phyloP scores from a whole-genome alignment of 495 filamentous ascomycete genomes.

The Penicilliopsis zonata region DNA sequence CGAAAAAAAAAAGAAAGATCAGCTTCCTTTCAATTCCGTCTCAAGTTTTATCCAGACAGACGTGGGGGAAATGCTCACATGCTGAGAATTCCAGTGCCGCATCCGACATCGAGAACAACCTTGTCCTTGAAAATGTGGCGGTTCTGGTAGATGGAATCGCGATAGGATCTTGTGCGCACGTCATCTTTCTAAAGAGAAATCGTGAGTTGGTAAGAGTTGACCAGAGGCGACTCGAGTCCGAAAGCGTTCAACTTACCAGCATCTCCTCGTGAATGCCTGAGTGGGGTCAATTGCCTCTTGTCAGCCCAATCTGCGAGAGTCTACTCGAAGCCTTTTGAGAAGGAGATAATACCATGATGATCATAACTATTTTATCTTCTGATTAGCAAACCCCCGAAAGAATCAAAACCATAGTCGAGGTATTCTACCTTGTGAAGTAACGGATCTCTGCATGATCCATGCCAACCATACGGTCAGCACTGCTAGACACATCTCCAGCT shows the following conservation, averaged over 20 bases:
- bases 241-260: slow-evolving; percentile 63
- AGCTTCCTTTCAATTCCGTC: not conserved
- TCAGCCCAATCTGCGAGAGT: slow-evolving; percentile 8
- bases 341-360: slow-evolving; percentile 65
- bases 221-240: not conserved
- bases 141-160: slow-evolving; percentile 93
- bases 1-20: not conserved
- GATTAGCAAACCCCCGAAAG: slow-evolving; percentile 17
- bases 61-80: too few relatives aligned
- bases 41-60: slow-evolving; percentile 15
- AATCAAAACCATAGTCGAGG: slow-evolving; percentile 6
- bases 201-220: slow-evolving; percentile 6
- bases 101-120: slow-evolving; percentile 94
- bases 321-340: slow-evolving; percentile 5
- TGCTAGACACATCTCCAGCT: slow-evolving; percentile 24
- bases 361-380: slow-evolving; percentile 57
- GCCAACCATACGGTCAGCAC: slow-evolving; percentile 40
- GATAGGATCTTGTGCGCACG: slow-evolving; percentile 88
- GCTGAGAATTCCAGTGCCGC: slow-evolving; percentile 83
- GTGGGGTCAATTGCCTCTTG: slow-evolving; percentile 13
- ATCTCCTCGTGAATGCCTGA: slow-evolving; percentile 96
- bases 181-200: slow-evolving; percentile 72
- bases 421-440: slow-evolving; percentile 84
- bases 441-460: slow-evolving; percentile 86
- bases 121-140: slow-evolving; percentile 95